Percentiles rank a stretch among this genome's conserved stretches.
phyloP scores from a whole-genome alignment of 352 stramenopile species.

The Phytophthora podocarpi region DNA sequence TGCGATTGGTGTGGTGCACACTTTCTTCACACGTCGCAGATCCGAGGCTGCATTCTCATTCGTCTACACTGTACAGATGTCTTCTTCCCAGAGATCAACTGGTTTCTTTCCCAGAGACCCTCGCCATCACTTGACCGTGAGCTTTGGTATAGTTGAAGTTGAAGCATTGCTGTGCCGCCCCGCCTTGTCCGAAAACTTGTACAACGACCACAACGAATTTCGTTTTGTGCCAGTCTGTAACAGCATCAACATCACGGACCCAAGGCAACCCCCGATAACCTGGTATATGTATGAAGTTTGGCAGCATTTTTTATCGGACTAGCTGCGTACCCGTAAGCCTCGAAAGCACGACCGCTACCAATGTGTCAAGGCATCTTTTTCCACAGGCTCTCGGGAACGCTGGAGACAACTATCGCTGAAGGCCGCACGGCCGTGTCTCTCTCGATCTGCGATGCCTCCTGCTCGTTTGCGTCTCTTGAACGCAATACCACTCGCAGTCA shows the following conservation, averaged over 20 bases:
- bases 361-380: slow-evolving; percentile 37
- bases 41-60: too few relatives aligned
- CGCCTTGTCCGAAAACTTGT: too few relatives aligned
- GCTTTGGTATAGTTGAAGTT: not conserved
- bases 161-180: too few relatives aligned
- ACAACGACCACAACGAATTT: too few relatives aligned
- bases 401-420: slow-evolving; percentile 9
- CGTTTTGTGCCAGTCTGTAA: not conserved
- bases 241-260: not conserved
- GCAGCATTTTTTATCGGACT: not conserved
- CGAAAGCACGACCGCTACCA: not conserved
- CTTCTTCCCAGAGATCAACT: too few relatives aligned
- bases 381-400: slow-evolving; percentile 26
- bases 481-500: slow-evolving; percentile 40
- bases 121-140: not conserved
- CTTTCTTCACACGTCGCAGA: not conserved
- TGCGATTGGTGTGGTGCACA: too few relatives aligned
- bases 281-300: slow-evolving; percentile 6
- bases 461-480: slow-evolving; percentile 30
- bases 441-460: slow-evolving; percentile 33
- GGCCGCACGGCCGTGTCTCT: slow-evolving; percentile 17
- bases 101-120: slow-evolving; percentile 2
- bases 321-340: not conserved
- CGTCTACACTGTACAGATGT: too few relatives aligned
- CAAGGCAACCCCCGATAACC: too few relatives aligned